A percentile compares a stretch with the other conserved stretches of the same genome.
These are phyloP conservation scores for Stygiomarasmius scandens DNA, from an alignment of 1,284 basidiomycete genomes.

Conservation along the genomic window DNA sequence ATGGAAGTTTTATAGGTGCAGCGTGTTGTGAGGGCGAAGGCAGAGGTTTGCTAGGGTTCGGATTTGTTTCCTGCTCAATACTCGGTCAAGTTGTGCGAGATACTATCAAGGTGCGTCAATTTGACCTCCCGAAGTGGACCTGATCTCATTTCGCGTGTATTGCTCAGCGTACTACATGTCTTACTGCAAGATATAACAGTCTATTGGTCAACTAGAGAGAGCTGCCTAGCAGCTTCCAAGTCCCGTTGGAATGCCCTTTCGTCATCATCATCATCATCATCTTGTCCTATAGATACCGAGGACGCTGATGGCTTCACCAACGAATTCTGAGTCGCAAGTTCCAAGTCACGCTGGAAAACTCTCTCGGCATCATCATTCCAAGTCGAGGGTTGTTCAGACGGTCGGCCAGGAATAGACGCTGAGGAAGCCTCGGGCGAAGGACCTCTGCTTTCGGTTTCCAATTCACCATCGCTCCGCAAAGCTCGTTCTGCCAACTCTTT, in stretches of 20 bases:
- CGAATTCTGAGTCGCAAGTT: constrained; percentile 7
- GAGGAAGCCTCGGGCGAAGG: neutral
- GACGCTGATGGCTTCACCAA: too few species aligned
- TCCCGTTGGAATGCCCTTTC: constrained; percentile 32
- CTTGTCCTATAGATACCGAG: neutral
- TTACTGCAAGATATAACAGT: too few species aligned
- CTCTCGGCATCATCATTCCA: too few species aligned
- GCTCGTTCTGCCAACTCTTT: constrained; percentile 37
- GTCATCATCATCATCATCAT: constrained; percentile 30
- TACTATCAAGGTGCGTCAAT: too few species aligned
- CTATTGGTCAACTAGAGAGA: constrained; percentile 37
- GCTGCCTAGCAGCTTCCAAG: constrained; percentile 36
- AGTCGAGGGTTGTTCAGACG: neutral
- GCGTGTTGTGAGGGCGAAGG: too few species aligned
- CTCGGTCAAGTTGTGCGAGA: too few species aligned
- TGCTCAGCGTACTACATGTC: too few species aligned
- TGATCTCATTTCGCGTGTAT: too few species aligned
- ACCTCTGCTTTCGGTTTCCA: neutral
- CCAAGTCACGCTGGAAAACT: neutral
- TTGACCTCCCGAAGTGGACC: too few species aligned
- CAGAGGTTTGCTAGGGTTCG: too few species aligned
- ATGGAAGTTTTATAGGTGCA: too few species aligned
- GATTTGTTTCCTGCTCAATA: too few species aligned
- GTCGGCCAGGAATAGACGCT: neutral
- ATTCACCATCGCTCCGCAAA: constrained; percentile 18